A percentile compares a stretch with the other conserved stretches of the same genome.
Evolutionary conservation across 2,329 filamentous ascomycete species (phyloP).

Genomic region (Sporothrix pallida): DNA sequence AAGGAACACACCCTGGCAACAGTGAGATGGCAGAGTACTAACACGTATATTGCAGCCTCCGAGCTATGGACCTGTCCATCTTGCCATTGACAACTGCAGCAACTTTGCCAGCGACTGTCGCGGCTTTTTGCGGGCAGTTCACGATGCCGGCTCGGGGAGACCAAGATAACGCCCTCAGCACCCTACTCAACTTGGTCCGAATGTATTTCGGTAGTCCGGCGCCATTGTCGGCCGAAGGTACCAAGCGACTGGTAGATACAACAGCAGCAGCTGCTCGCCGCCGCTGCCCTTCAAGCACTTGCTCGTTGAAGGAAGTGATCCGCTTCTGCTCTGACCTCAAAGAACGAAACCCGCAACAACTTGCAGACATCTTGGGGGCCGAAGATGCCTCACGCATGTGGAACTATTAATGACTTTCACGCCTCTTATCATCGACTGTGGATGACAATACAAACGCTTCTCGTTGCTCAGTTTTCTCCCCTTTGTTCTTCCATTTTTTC

Average conservation of each 20-base stretch:
- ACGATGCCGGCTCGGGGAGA: not conserved
- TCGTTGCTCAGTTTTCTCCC: not conserved
- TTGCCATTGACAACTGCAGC: constrained; percentile 50
- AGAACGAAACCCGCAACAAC: not conserved
- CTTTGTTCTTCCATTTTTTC: not conserved
- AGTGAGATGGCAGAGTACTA: not conserved
- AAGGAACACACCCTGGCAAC: constrained; percentile 34
- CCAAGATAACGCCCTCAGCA: not conserved
- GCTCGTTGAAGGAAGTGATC: constrained; percentile 1
- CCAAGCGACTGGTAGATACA: constrained; percentile 14
- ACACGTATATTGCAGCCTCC: constrained; percentile 42
- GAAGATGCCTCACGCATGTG: constrained; percentile 4
- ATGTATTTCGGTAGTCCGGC: constrained; percentile 18
- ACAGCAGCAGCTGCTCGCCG: not conserved
- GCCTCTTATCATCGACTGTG: not conserved
- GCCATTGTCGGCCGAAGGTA: constrained; percentile 11
- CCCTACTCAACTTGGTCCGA: not conserved
- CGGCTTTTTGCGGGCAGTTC: constrained; percentile 47
- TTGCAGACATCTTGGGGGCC: not conserved
- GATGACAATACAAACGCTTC: not conserved
- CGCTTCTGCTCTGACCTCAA: constrained; percentile 22
- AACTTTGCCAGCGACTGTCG: constrained; percentile 48
- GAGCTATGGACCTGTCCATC: constrained; percentile 48
- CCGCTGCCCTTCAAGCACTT: not conserved
- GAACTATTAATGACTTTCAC: not conserved